A percentile compares a stretch with the other conserved stretches of the same genome.
Conservation (phyloP, 352 stramenopile species). For the Peronosclerospora sorghi region DNA sequence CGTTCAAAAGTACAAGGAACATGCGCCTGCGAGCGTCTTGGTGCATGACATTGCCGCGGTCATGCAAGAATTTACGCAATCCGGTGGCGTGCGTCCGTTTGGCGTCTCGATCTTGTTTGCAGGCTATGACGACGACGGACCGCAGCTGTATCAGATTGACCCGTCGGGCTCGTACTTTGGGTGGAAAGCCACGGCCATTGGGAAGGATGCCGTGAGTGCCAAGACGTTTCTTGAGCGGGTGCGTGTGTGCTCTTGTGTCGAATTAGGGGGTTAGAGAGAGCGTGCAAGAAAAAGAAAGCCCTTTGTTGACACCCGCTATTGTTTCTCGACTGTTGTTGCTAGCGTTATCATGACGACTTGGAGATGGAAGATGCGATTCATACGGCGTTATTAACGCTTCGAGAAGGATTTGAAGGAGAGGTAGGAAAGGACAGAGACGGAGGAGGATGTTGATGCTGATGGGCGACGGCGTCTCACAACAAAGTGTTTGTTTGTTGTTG, state of each 20-base stretch:
- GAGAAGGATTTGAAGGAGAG: constrained; percentile 97
- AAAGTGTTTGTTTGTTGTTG: neutral
- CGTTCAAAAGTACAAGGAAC: constrained; percentile 91
- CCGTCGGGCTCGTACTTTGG: constrained; percentile 97
- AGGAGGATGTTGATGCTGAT: neutral
- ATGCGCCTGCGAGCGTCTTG: constrained; percentile 92
- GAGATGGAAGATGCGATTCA: constrained; percentile 99
- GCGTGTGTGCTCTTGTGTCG: constrained; percentile 25
- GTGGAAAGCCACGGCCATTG: constrained; percentile 99
- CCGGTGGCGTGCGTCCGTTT: constrained; percentile 96
- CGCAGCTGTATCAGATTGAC: constrained; percentile 97
- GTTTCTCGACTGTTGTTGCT: constrained; percentile 1
- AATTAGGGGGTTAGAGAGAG: neutral
- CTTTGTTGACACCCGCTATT: neutral
- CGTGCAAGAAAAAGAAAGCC: neutral
- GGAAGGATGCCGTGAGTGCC: constrained; percentile 95
- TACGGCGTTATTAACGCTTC: constrained; percentile 96
- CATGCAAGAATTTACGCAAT: constrained; percentile 99
- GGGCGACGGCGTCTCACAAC: no score
- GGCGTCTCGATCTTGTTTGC: constrained; percentile 97
- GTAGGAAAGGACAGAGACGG: constrained; percentile 14
- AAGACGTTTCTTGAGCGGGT: constrained; percentile 99
- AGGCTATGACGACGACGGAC: constrained; percentile 95
- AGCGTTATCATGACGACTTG: constrained; percentile 94
- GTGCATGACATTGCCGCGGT: constrained; percentile 93